Base-by-base conservation (phyloP, 2,329 filamentous ascomycete species). In the Sordariomycetes sp. region DNA sequence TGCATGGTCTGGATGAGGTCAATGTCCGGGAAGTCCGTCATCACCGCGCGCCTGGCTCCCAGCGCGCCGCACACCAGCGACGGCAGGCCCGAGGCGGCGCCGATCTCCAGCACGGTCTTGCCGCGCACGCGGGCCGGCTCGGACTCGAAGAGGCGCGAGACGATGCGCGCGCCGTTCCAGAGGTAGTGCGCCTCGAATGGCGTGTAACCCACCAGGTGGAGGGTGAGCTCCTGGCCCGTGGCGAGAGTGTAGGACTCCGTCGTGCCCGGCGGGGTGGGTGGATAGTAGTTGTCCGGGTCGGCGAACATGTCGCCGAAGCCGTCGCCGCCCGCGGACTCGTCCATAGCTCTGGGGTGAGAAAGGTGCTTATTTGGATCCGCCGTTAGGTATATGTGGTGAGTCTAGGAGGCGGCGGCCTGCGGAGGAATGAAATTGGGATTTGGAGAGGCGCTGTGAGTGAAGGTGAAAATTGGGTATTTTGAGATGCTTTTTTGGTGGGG, bases 131-230 rank as follows among this genome's bases (percentile, higher is more conserved):
- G 78, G 10, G 71, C 66, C n/a, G 84, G 79, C 62, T 84, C 77
- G 50, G 81, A 74, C 72, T 96, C 90, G 59, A 97, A 83, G 72
- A 91, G 91, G 64, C 84, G 78, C 18, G 91, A 83, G 54, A 93
- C 80, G 46, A 89, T 83, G 61, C 89, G 87, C 60, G 87, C 87
- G 61, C 90, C 92, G 71, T 97, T 95, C 93, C 93, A 97, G 34
- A 97, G 80, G 63, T 89, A 81, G 71, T 97, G 90, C 18, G 90
- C 92, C 82, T 95, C 96, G 16, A 95, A 81, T 25, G 91, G 89
- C 75, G 89, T 93, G 71, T 89, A 86, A 60, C 92, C 92, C 52
- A 96, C 89, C 73, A 97, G 82, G 65, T 89, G 83, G 62, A 96
- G 80, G 55, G 76, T 82, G 63, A 95, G 74, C 32, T 76, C 75